A percentile compares a stretch with the other conserved stretches of the same genome.
These are phyloP conservation scores for sweet orange (Citrus sinensis) DNA, from an alignment of 345 rosid genomes.

Conservation along the genomic window DVS_A1.0 CM039168.1:22312501-22313000, in stretches of 20 bases:
- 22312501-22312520: not conserved
- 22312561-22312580: not conserved
- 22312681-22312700: not conserved
- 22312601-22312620: not conserved
- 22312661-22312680: not conserved
- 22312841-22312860: constrained; percentile 73
- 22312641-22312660: not conserved
- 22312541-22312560: not conserved
- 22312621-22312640: not conserved
- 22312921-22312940: not conserved
- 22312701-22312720: not conserved
- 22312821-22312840: constrained; percentile 53
- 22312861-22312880: constrained; percentile 41
- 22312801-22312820: constrained; percentile 36
- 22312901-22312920: not conserved
- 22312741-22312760: not conserved
- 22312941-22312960: constrained; percentile 59
- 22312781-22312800: constrained; percentile 22
- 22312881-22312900: not conserved
- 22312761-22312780: not conserved
- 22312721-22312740: not conserved
- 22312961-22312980: constrained; percentile 44
- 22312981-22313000: not conserved
- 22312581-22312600: not conserved
- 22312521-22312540: not conserved